These are phyloP conservation scores for Cladophialophora bantiana DNA, from an alignment of 2,329 filamentous ascomycete species.

Conservation along the genomic window DNA sequence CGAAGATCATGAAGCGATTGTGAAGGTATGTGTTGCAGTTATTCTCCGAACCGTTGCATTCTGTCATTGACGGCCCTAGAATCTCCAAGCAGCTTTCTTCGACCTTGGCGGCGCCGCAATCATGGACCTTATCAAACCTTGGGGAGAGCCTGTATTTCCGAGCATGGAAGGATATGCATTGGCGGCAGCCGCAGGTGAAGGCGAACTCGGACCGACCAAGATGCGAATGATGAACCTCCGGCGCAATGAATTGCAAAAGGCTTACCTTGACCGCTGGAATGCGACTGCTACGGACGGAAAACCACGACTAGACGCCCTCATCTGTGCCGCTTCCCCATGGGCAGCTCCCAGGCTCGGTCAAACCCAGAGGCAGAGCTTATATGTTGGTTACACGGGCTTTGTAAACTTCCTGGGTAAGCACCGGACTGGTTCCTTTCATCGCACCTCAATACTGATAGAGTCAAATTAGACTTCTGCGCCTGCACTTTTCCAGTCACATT, in stretches of 20 bases:
- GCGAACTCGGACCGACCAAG: conserved; percentile 42
- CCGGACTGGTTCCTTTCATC: conserved; percentile 32
- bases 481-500: conserved; percentile 42
- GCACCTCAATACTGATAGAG: neutral
- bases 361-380: conserved; percentile 39
- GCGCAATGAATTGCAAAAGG: conserved; percentile 45
- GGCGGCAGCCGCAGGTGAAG: conserved; percentile 37
- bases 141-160: conserved; percentile 42
- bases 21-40: conserved; percentile 26
- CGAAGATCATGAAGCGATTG: conserved; percentile 44
- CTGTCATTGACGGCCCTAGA: conserved; percentile 34
- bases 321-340: conserved; percentile 45
- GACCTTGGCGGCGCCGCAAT: conserved; percentile 42
- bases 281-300: conserved; percentile 44
- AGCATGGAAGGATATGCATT: conserved; percentile 39
- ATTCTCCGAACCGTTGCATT: neutral
- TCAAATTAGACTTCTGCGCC: conserved; percentile 31
- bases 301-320: conserved; percentile 46
- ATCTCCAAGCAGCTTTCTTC: conserved; percentile 41
- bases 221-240: conserved; percentile 43
- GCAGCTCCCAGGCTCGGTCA: conserved; percentile 46
- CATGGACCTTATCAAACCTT: conserved; percentile 39
- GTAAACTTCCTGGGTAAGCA: conserved; percentile 42
- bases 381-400: conserved; percentile 43
- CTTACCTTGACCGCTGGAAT: conserved; percentile 48